Evolutionary conservation across 83 land plant genomes (phyloP), one percentile per base, ranked within the genome.

Genomic region (Picea mariana): DNA sequence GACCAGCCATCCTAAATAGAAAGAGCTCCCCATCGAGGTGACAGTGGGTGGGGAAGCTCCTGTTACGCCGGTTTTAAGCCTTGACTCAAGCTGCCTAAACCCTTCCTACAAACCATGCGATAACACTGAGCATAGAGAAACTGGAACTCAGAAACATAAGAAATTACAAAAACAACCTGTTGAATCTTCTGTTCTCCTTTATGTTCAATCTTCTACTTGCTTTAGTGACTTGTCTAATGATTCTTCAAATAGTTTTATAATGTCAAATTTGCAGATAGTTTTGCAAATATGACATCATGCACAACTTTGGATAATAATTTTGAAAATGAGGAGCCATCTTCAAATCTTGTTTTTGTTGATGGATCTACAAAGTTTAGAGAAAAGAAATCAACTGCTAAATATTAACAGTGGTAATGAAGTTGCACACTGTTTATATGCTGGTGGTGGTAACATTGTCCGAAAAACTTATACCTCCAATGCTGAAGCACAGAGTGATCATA

Each of bases 151-250:
- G 52, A 47, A 11, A n/a, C 38, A 16, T n/a, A 72, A n/a, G 20
- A 72, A 72, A 44, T 72, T 49, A 72, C 13, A 72, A 20, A 21
- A 72, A 72, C 76, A 72, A 24, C 76, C 24, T n/a, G 76, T 18
- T 20, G 55, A 7, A 72, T 72, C 9, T 4, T 44, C 55, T n/a
- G 23, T 42, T 72, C 13, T n/a, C 1, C 24, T 31, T 31, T 31
- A 72, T 72, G 52, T n/a, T n/a, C 76, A 72, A n/a, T 72, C 55
- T 40, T 21, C 58, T 52, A 52, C 58, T 11, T 52, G 58, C 58
- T 52, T 52, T 52, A 52, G 58, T 52, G 58, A 52, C 15, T 52
- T 52, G 58, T 52, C 58, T 12, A 52, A 11, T 52, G 58, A 52
- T 52, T 52, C 13, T 52, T 52, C 58, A 52, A 2, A 52, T 12